phyloP scores from a whole-genome alignment of 1,139 yeast genomes.

The Hansenula lynferdii region DNA sequence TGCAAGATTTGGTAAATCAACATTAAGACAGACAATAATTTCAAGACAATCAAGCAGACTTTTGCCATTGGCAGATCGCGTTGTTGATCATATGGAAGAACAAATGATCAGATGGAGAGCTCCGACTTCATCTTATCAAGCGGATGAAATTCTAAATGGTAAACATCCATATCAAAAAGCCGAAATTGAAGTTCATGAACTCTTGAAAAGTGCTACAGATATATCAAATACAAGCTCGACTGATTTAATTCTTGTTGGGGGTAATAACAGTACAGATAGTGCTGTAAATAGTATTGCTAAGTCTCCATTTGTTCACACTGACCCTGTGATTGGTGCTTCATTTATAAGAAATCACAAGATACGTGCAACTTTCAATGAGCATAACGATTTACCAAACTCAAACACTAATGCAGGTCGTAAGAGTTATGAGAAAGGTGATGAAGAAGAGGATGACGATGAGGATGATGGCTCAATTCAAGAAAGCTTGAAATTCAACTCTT shows the following conservation, averaged over 20 bases:
- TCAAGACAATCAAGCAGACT: constrained; percentile 25
- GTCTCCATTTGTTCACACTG: constrained; percentile 8
- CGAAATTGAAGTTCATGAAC: constrained; percentile 11
- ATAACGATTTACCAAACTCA: background rate
- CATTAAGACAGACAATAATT: constrained; percentile 25
- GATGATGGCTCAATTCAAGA: constrained; percentile 9
- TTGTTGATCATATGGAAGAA: constrained; percentile 45
- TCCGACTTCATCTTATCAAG: constrained; percentile 37
- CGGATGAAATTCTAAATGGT: constrained; percentile 33
- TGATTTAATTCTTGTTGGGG: background rate
- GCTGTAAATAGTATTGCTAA: constrained; percentile 9
- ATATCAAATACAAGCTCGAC: constrained; percentile 3
- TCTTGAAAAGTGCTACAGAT: background rate
- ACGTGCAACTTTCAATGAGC: background rate
- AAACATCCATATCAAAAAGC: constrained; percentile 36
- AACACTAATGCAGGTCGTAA: constrained; percentile 5
- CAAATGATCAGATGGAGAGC: constrained; percentile 50
- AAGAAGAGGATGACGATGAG: background rate
- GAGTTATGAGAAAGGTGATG: background rate
- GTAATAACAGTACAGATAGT: constrained; percentile 6
- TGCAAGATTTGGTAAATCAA: constrained; percentile 10
- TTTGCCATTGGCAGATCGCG: constrained; percentile 26
- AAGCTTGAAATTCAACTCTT: constrained; percentile 4
- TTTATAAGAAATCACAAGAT: background rate
- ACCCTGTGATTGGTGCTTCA: background rate